Base-by-base conservation (phyloP, 306 rosid species). In the Crataegus laevigata region DNA sequence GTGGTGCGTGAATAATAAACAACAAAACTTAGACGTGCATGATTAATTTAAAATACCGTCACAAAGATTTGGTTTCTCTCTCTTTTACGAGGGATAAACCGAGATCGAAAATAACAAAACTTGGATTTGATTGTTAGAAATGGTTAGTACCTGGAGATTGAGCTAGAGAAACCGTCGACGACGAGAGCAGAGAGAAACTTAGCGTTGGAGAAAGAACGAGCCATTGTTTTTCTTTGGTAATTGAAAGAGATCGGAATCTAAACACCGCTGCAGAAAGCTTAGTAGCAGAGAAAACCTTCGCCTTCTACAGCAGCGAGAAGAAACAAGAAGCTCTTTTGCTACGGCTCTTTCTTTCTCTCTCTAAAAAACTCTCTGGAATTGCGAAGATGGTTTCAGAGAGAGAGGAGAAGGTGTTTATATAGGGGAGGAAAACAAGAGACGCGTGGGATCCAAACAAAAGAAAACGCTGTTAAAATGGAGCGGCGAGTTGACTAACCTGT, bases 151-250 rank as follows among this genome's bases (percentile, higher is more conserved):
- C 97, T 86, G 75, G 74, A 32, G 76, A 94, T 70, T 43, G 76
- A 30, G 83, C 42, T 81, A 10, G 94, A 82, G 83, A 88, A 74
- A 29, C 85, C 83, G 19, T 86, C 82, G 14, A 68, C 71, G 50
- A 88, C 72, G 68, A 86, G 82, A 81, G 85, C 57, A 63, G 96
- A 85, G 75, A 91, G n/a, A 59, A 63, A 3, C 85, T 89, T 94
- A 63, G 74, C 84, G 87, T 66, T 86, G 69, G 89, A 73, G 92
- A 91, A 86, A 87, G 97, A 87, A 68, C 85, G 96, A 88, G 97
- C 88, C 98, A 94, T 86, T 78, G 67, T 73, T 43, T 67, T 66
- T 22, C 4, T 22, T 11, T 4, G 52, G 34, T 32, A 14, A 60
- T 9, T 13, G 19, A 60, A 65, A 77, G 10, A 50, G 68, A 40